Conservation (phyloP, 768 basidiomycete genomes). For the Kondoa subrosea region DNA sequence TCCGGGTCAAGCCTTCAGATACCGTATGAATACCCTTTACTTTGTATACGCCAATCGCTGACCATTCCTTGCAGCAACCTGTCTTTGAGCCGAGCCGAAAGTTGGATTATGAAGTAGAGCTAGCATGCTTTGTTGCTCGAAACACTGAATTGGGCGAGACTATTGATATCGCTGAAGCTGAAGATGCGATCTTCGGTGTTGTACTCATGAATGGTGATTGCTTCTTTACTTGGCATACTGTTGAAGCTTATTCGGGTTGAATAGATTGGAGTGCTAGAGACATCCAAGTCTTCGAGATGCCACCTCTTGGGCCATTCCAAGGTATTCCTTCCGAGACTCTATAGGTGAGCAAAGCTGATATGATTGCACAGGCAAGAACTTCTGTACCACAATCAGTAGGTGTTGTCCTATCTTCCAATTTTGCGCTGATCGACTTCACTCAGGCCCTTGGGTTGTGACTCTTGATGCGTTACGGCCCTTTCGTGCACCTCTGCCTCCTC, state of each 20-base stretch:
- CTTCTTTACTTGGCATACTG: neutral
- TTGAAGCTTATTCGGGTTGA: constrained; percentile 13
- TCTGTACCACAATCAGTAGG: constrained; percentile 21
- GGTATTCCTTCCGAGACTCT: too few relatives aligned
- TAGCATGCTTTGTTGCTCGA: constrained; percentile 17
- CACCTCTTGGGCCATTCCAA: constrained; percentile 25
- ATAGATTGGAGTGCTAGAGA: constrained; percentile 25
- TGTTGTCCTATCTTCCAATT: too few relatives aligned
- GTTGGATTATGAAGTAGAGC: constrained; percentile 22
- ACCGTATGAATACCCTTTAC: neutral
- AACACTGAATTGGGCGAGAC: constrained; percentile 17
- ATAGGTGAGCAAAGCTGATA: too few relatives aligned
- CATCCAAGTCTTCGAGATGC: constrained; percentile 23
- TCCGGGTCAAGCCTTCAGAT: neutral
- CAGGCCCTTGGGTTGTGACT: constrained; percentile 24
- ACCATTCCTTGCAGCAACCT: constrained; percentile 5
- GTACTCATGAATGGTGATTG: constrained; percentile 10
- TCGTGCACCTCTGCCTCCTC: constrained; percentile 9
- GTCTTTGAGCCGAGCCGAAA: constrained; percentile 13
- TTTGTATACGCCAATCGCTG: neutral
- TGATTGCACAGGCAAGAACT: too few relatives aligned
- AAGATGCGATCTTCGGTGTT: constrained; percentile 18
- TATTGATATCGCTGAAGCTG: constrained; percentile 10
- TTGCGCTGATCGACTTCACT: too few relatives aligned
- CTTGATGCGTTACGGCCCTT: constrained; percentile 23